Evolutionary conservation across 495 filamentous ascomycete genomes (phyloP).

Genomic region (Antarctomyces pellizariae): DNA sequence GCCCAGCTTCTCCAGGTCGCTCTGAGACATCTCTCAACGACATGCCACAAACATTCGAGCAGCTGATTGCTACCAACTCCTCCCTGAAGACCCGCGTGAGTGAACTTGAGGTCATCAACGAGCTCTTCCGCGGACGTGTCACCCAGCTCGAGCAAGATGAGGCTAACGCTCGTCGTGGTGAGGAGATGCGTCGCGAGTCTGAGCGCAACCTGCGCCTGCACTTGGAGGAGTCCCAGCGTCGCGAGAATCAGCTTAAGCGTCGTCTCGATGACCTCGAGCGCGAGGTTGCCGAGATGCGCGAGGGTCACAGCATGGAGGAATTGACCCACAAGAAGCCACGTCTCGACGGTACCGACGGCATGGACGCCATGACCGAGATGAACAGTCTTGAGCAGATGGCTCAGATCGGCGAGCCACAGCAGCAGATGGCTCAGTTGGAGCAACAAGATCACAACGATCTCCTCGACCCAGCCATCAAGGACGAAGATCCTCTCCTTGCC

Average conservation of each 20-base stretch:
- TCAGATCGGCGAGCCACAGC: constrained; percentile 12
- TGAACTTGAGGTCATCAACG: constrained; percentile 90
- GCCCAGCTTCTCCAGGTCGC: constrained; percentile 42
- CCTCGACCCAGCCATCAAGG: background rate
- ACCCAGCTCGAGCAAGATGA: constrained; percentile 68
- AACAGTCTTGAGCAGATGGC: constrained; percentile 17
- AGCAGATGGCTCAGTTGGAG: constrained; percentile 15
- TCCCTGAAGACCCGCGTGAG: constrained; percentile 72
- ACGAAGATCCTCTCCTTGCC: background rate
- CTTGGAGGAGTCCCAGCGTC: constrained; percentile 48
- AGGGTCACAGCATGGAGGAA: too few relatives aligned
- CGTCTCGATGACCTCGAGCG: constrained; percentile 59
- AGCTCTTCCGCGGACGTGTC: constrained; percentile 74
- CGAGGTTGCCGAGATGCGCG: constrained; percentile 24
- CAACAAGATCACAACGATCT: constrained; percentile 1
- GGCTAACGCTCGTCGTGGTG: constrained; percentile 33
- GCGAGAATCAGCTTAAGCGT: constrained; percentile 65
- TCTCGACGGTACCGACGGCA: too few relatives aligned
- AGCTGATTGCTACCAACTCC: constrained; percentile 51
- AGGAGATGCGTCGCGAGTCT: constrained; percentile 24
- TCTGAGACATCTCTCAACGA: constrained; percentile 51
- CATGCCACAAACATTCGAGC: constrained; percentile 57
- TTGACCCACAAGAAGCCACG: too few relatives aligned
- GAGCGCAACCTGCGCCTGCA: constrained; percentile 39
- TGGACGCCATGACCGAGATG: constrained; percentile 13